Evolutionary conservation across 225 moss, liverwort and hornwort species (phyloP), one percentile per base, ranked within the genome.

Genomic region (Lunularia cruciata): DNA sequence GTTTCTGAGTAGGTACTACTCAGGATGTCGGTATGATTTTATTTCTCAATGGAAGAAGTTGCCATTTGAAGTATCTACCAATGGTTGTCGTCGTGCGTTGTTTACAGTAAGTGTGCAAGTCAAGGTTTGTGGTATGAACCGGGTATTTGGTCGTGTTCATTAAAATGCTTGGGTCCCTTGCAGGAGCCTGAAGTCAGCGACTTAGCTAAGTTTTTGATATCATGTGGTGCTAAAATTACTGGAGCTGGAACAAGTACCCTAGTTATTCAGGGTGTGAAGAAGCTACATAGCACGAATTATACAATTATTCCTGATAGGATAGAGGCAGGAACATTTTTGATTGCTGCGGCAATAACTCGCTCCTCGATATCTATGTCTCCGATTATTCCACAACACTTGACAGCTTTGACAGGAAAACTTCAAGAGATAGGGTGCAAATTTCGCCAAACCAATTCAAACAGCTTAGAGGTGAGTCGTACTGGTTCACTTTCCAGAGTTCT

Each of bases 181-280:
- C 83, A 95, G 93, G 98, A 98, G 79, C 98, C 98, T 36, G 98
- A 98, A 83, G 98, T 98, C 27, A 83, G 85, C 57, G 98, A 98
- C 69, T 86, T 98, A 30, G 91, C 93, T 35, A 82, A 89, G 66
- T 98, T 98, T 75, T 83, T 98, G 83, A 76, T 89, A 67, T 91
- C 98, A 49, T 98, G 98, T 73, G 98, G 98, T 47, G 98, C 98
- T 65, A 75, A 57, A 55, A 88, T 98, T 45, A 72, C 59, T 77
- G 98, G 98, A 73, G 90, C 85, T 65, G 98, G 98, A 73, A 86
- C 91, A 40, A 73, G 65, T 64, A 98, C 81, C 38, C 70, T 98
- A 69, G 73, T 49, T 30, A 91, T 98, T 43, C 88, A 76, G 64
- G 98, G 98, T 63, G 86, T 66, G 66, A 86, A 77, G 64, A 88